Percentiles rank a stretch among this genome's conserved stretches.
phyloP scores from a whole-genome alignment of 208 protist genomes.

The Porcisia hertigi region DNA sequence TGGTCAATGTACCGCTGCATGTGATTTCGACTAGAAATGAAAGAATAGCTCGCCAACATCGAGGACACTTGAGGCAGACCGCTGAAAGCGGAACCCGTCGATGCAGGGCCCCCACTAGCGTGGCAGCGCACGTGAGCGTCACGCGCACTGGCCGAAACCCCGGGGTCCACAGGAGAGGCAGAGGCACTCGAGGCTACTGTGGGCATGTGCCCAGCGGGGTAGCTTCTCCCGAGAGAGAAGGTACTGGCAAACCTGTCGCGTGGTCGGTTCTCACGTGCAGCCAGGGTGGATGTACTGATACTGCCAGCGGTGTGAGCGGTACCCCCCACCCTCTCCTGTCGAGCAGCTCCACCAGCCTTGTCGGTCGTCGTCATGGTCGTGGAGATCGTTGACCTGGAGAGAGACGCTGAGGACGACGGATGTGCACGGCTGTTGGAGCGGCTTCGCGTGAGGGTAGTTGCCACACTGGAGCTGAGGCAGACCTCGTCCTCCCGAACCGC shows the following conservation, averaged over 20 bases:
- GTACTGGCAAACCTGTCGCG: constrained; percentile 3
- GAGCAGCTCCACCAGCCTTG: neutral
- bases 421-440: constrained; percentile 20
- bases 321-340: constrained; percentile 1
- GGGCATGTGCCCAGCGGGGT: no score
- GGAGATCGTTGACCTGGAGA: neutral
- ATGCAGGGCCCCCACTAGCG: neutral
- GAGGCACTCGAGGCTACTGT: neutral
- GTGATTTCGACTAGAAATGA: constrained; percentile 18
- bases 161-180: constrained; percentile 12
- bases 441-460: constrained; percentile 22
- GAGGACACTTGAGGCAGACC: neutral
- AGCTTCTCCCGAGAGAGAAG: neutral
- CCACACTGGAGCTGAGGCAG: constrained; percentile 19
- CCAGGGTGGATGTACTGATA: neutral
- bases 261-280: neutral
- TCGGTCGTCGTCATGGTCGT: neutral
- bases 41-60: constrained; percentile 13
- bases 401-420: constrained; percentile 2
- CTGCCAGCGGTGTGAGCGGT: neutral
- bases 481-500: constrained; percentile 22
- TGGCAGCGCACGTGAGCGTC: constrained; percentile 5
- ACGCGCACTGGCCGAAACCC: neutral
- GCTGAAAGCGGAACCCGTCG: neutral
- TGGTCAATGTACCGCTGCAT: constrained; percentile 54